Percentiles rank a stretch among this genome's conserved stretches.
Evolutionary conservation across 306 rosid species (phyloP).

Genomic region (Medicago arabica): DNA sequence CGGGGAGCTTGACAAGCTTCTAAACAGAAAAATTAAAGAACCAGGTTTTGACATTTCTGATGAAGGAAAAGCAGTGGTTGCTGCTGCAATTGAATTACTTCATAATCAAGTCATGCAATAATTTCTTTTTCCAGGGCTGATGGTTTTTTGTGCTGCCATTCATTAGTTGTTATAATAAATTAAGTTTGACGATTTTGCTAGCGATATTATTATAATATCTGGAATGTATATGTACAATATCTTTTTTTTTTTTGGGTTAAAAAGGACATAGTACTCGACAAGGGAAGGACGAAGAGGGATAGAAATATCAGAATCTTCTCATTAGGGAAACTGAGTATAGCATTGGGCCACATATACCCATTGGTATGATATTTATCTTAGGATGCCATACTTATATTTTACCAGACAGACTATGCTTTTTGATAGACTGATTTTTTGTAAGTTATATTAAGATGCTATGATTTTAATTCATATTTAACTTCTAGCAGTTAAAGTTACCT

Average conservation of each 20-base stretch:
- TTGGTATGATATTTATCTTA: too few relatives aligned
- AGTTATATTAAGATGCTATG: not conserved
- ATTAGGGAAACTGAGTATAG: too few relatives aligned
- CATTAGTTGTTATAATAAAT: constrained; percentile 15
- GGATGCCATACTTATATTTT: too few relatives aligned
- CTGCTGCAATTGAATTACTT: constrained; percentile 82
- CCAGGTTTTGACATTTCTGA: constrained; percentile 75
- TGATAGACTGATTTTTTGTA: not conserved
- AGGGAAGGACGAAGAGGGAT: not conserved
- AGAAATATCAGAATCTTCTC: not conserved
- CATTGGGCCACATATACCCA: too few relatives aligned
- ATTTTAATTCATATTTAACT: not conserved
- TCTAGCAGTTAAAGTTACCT: too few relatives aligned
- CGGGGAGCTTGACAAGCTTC: constrained; percentile 83
- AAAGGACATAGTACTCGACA: constrained; percentile 1
- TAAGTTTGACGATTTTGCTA: constrained; percentile 35
- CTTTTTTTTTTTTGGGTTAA: constrained; percentile 25
- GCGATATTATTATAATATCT: constrained; percentile 8
- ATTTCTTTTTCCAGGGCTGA: not conserved
- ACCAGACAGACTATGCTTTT: too few relatives aligned
- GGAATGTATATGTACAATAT: constrained; percentile 27
- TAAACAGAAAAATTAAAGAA: constrained; percentile 80
- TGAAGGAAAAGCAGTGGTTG: constrained; percentile 85
- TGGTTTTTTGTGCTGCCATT: constrained; percentile 20
- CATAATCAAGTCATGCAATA: constrained; percentile 58